phyloP scores from a whole-genome alignment of 2,329 filamentous ascomycete species.

The Pseudogymnoascus sp. region DNA sequence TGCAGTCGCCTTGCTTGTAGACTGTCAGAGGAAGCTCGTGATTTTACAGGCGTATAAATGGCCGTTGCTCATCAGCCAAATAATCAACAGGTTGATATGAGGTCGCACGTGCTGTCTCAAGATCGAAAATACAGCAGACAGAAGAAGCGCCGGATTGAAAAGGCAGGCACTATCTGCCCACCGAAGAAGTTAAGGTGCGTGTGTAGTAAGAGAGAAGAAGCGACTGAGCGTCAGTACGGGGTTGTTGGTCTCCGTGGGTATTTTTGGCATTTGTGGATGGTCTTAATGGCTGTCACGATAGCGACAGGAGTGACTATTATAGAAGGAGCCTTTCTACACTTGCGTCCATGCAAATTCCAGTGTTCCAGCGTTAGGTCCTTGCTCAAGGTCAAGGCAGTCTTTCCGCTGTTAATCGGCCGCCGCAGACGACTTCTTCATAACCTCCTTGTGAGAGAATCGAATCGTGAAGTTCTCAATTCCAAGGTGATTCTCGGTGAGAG shows the following conservation, averaged over 20 bases:
- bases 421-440: slow-evolving; percentile 83
- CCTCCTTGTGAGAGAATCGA: slow-evolving; percentile 83
- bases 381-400: slow-evolving; percentile 45
- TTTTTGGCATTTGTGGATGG: background rate
- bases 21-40: background rate
- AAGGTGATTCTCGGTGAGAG: slow-evolving; percentile 41
- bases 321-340: slow-evolving; percentile 54
- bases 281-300: background rate
- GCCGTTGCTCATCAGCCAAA: background rate
- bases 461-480: slow-evolving; percentile 95
- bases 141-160: background rate
- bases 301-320: slow-evolving; percentile 43
- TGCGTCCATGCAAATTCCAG: slow-evolving; percentile 77
- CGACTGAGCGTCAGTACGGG: background rate
- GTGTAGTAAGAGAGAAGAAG: background rate
- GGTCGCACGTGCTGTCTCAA: background rate
- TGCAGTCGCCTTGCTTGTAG: background rate
- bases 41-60: background rate
- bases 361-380: slow-evolving; percentile 37
- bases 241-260: background rate
- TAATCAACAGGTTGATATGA: background rate
- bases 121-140: background rate
- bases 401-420: slow-evolving; percentile 72
- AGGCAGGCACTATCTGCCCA: background rate
- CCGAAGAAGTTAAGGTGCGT: background rate